Evolutionary conservation across 176 grass and related monocot genomes (phyloP).

Genomic region (Triticum dicoccoides): DNA sequence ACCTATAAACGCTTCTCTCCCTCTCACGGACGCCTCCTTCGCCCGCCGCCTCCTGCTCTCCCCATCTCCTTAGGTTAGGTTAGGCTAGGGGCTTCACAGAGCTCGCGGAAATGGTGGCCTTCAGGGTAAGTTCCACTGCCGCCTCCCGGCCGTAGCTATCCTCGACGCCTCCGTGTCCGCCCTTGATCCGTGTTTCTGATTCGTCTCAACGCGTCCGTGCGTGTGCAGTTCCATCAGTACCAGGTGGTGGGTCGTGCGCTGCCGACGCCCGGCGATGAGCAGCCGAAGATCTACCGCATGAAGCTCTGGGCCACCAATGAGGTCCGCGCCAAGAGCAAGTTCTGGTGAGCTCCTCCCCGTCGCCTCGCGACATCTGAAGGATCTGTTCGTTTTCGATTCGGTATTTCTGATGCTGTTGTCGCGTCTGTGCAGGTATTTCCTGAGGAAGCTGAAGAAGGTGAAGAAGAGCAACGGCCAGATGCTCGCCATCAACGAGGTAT

Average conservation of each 20-base stretch:
- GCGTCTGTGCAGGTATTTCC: conserved; percentile 51
- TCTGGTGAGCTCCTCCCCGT: conserved; percentile 40
- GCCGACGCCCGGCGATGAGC: conserved; percentile 63
- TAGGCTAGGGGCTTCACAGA: conserved; percentile 14
- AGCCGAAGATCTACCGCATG: conserved; percentile 91
- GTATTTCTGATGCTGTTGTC: not conserved
- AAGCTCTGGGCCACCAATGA: conserved; percentile 89
- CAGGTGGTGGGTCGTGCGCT: conserved; percentile 77
- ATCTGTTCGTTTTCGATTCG: not conserved
- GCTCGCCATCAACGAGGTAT: conserved; percentile 77
- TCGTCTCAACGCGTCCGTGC: not conserved
- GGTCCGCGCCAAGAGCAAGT: conserved; percentile 84
- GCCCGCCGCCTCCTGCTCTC: not conserved
- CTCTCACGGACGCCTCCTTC: not conserved
- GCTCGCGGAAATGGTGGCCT: conserved; percentile 54
- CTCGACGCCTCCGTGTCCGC: not conserved
- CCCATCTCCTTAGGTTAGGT: conserved; percentile 6
- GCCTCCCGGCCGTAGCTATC: not conserved
- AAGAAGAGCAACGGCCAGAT: conserved; percentile 94
- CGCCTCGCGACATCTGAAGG: not conserved
- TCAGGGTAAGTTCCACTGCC: conserved; percentile 31
- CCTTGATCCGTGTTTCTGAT: conserved; percentile 10
- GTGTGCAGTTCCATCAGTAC: conserved; percentile 85
- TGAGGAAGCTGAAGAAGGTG: conserved; percentile 88
- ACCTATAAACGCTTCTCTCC: conserved; percentile 15